Conservation (phyloP, 2,329 filamentous ascomycete genomes). For the Fusarium praegraminearum region DNA sequence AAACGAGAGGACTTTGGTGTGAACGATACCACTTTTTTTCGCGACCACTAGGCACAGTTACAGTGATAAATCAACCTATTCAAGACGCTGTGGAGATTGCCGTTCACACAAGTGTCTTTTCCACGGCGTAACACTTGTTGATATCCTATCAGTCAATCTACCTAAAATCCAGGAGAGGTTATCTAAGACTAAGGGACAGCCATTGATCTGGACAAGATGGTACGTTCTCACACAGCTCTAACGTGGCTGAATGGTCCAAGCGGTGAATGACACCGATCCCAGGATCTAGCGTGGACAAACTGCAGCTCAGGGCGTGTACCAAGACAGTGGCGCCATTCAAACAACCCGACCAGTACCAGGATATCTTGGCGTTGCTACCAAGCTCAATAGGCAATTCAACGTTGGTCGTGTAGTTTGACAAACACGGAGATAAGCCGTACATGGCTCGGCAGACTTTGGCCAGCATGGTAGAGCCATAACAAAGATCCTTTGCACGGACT, state of each 20-base stretch:
- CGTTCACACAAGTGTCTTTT: background rate
- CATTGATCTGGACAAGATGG: background rate
- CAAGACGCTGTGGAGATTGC: background rate
- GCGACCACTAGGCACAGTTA: too few species aligned
- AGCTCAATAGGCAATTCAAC: background rate
- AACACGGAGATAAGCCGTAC: background rate
- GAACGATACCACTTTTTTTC: too few species aligned
- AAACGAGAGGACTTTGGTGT: too few species aligned
- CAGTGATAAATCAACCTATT: background rate
- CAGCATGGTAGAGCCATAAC: too few species aligned
- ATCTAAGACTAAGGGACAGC: background rate
- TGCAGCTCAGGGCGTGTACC: background rate
- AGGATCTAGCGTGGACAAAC: background rate
- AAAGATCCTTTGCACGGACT: background rate
- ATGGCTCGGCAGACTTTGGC: background rate
- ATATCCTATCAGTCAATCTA: background rate
- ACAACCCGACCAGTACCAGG: background rate
- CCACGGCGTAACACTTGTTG: accelerated
- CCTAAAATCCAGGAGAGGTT: background rate
- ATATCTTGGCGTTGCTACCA: background rate
- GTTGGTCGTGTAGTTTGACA: background rate
- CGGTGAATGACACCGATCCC: background rate
- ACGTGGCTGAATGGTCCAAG: background rate
- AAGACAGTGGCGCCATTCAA: background rate
- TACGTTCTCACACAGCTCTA: accelerated